Evolutionary conservation across 768 basidiomycete genomes (phyloP).

Genomic region (Termitomyces sp.): DNA sequence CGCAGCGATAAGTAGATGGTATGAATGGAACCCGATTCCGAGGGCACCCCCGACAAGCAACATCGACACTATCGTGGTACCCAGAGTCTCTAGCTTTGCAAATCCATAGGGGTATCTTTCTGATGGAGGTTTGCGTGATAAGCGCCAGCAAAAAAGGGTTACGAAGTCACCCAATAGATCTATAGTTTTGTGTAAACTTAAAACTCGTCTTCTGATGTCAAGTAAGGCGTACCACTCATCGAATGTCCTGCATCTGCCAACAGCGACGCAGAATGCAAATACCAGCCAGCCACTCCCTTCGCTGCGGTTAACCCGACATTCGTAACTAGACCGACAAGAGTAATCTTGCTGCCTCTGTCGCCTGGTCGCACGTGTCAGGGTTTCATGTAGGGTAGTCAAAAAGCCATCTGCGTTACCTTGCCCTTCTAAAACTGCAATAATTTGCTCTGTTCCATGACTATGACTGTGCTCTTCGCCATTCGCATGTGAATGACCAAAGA

Average conservation of each 20-base stretch:
- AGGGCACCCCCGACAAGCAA: conserved; percentile 81
- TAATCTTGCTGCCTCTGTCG: conserved; percentile 80
- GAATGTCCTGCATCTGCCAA: conserved; percentile 95
- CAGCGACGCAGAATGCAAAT: conserved; percentile 84
- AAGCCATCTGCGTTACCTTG: conserved; percentile 42
- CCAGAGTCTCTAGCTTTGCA: conserved; percentile 93
- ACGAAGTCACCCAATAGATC: conserved; percentile 90
- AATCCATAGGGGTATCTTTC: conserved; percentile 81
- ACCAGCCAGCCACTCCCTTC: conserved; percentile 88
- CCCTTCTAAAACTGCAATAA: conserved; percentile 64
- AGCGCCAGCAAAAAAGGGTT: conserved; percentile 82
- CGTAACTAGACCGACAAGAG: conserved; percentile 75
- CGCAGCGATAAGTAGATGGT: conserved; percentile 71
- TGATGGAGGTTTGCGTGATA: conserved; percentile 79
- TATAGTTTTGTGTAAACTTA: conserved; percentile 20
- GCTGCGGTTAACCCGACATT: conserved; percentile 78
- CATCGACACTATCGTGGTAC: conserved; percentile 85
- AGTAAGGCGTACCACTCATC: conserved; percentile 58
- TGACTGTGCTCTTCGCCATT: conserved; percentile 54
- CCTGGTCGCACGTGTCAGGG: conserved; percentile 32
- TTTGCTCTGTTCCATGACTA: conserved; percentile 56
- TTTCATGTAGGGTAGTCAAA: background rate
- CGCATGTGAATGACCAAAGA: conserved; percentile 63
- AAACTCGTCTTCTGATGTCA: background rate
- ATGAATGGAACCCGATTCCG: conserved; percentile 88